A percentile compares a stretch with the other conserved stretches of the same genome.
phyloP scores from a whole-genome alignment of 2,329 filamentous ascomycete genomes.

The Leptoxyphium fumago region DNA sequence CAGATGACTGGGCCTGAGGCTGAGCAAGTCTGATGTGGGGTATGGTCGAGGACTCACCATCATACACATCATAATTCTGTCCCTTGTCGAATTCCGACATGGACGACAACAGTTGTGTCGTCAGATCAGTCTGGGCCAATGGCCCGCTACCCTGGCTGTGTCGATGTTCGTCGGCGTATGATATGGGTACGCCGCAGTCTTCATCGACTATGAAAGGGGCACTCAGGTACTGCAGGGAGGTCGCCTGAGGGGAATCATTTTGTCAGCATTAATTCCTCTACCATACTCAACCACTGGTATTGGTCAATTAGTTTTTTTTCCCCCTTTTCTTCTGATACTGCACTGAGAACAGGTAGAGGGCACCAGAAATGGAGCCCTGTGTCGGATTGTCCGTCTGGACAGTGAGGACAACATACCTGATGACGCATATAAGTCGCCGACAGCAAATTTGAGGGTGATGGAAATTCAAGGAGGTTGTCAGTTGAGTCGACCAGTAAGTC shows the following conservation, averaged over 20 bases:
- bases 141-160: constrained; percentile 34
- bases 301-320: too few species aligned
- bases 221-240: constrained; percentile 1
- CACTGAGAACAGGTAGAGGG: too few species aligned
- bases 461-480: not conserved
- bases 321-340: too few species aligned
- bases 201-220: constrained; percentile 21
- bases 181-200: constrained; percentile 19
- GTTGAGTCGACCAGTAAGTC: not conserved
- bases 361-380: too few species aligned
- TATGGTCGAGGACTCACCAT: constrained; percentile 38
- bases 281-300: too few species aligned
- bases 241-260: not conserved
- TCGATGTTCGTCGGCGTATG: constrained; percentile 17
- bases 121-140: constrained; percentile 32
- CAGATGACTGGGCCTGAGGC: constrained; percentile 3
- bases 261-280: too few species aligned
- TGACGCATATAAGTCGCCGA: constrained; percentile 15
- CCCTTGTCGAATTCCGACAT: constrained; percentile 75
- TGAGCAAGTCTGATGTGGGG: constrained; percentile 2
- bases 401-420: constrained; percentile 15
- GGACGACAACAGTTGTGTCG: constrained; percentile 37
- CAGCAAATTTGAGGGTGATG: not conserved
- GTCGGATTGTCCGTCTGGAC: too few species aligned
- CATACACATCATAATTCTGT: constrained; percentile 62